Evolutionary conservation across 208 protist genomes (phyloP), one percentile per base, ranked within the genome.

Genomic region (Wallacemonas collosoma): DNA sequence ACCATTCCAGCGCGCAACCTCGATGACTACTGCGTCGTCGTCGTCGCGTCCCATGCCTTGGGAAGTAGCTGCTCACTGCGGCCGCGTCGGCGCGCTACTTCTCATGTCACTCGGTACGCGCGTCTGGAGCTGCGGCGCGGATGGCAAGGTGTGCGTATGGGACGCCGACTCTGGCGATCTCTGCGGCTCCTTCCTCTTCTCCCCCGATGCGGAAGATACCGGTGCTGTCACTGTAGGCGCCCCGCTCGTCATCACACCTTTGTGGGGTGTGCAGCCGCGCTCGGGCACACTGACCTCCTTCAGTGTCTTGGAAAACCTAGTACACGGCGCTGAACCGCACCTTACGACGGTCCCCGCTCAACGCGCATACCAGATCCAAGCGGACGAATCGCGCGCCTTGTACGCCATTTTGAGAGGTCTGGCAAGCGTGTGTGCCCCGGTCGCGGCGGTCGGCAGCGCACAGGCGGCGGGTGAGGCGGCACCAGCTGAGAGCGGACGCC

Each of bases 121-220:
- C 26, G 75, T 92, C 48, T 92, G 87, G 87, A 89, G 81, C 77
- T 88, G 75, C 39, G 82, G 65, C 14, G 72, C 17, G 2, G 79
- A 68, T 39, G 44, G 68, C 4, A 64, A 73, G 40, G 79, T 86
- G 40, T 74, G 66, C 60, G 87, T 92, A 39, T 92, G 84, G 83
- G 77, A 92, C 39, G 71, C 79, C 41, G 53, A 17, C 0, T 66
- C 40, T 43, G 67, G 75, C 9, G 47, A 48, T 5, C 71, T 92
- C 41, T 53, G 47, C 12, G 87, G 87, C 5, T 86, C 87, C 39
- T 87, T 92, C 56, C 69, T 85, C 17, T 85, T 92, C 53, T 73
- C 81, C 1, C 40, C 60, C 14, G 60, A 65, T 14, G 7, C 41
- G 15, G 60, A 65, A 8, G 73, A 79, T 35, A 44, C 43, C 11